Conservation (phyloP, 2,329 filamentous ascomycete species). For the Fusarium torulosum region DNA sequence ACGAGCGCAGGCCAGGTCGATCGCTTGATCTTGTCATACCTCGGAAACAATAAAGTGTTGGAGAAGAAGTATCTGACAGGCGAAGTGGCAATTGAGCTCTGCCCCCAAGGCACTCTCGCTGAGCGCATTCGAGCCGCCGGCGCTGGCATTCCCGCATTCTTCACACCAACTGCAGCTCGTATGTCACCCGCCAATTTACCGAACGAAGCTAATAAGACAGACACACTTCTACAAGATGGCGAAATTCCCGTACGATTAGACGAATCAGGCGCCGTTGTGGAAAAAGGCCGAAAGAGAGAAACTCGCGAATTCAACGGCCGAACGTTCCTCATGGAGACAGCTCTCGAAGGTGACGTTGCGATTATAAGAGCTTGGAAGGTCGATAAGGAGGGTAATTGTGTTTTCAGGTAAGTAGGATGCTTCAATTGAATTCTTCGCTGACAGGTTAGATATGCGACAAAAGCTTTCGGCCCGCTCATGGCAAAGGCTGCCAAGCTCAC, state of each 20-base stretch:
- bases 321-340: conserved; percentile 81
- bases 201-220: conserved; percentile 49
- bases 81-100: conserved; percentile 80
- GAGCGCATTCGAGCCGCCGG: conserved; percentile 80
- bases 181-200: conserved; percentile 47
- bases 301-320: conserved; percentile 79
- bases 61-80: conserved; percentile 81
- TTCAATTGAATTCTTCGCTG: not conserved
- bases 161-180: conserved; percentile 79
- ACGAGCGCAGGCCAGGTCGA: conserved; percentile 77
- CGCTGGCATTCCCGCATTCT: conserved; percentile 84
- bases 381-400: conserved; percentile 81
- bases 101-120: conserved; percentile 80
- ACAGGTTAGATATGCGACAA: conserved; percentile 72
- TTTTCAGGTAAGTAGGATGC: conserved; percentile 69
- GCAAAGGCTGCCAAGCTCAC: conserved; percentile 82
- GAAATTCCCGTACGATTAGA: conserved; percentile 75
- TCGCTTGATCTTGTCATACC: conserved; percentile 79
- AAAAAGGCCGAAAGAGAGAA: conserved; percentile 75
- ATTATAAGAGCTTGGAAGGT: conserved; percentile 82
- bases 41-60: conserved; percentile 81
- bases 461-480: conserved; percentile 81
- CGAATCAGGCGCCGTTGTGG: conserved; percentile 69
- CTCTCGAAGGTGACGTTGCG: conserved; percentile 80
- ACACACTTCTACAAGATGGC: conserved; percentile 75